A percentile compares a stretch with the other conserved stretches of the same genome.
Conservation (phyloP, 768 basidiomycete genomes). For the Macrolepiota dolichaula region DNA sequence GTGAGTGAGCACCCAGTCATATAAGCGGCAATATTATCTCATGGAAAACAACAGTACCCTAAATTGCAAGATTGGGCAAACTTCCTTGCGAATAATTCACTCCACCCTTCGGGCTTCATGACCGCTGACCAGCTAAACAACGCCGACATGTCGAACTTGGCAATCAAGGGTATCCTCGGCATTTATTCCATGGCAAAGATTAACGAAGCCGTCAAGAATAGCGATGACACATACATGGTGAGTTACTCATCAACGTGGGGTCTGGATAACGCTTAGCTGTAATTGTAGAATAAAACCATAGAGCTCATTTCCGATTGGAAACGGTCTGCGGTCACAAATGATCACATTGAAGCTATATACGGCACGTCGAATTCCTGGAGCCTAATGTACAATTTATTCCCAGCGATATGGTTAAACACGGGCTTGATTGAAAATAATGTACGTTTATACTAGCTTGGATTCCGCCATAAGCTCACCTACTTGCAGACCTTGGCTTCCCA, state of each 20-base stretch:
- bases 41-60: conserved; percentile 28
- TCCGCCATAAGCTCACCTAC: conserved; percentile 1
- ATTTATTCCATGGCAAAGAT: conserved; percentile 55
- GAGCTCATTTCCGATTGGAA: conserved; percentile 13
- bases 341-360: conserved; percentile 17
- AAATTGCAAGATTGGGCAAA: conserved; percentile 50
- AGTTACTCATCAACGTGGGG: neutral
- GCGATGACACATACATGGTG: neutral
- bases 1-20: conserved; percentile 23
- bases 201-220: conserved; percentile 25
- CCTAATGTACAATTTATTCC: conserved; percentile 50
- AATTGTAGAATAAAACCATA: neutral
- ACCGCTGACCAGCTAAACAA: conserved; percentile 18
- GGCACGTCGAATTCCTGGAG: conserved; percentile 28
- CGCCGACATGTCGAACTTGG: conserved; percentile 50
- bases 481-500: too few relatives aligned
- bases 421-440: conserved; percentile 29
- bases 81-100: conserved; percentile 36
- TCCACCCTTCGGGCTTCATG: conserved; percentile 17
- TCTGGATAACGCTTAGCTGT: neutral
- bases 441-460: conserved; percentile 10
- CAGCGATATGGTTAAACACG: conserved; percentile 42
- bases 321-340: conserved; percentile 9
- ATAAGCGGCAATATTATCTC: neutral
- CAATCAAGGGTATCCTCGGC: conserved; percentile 56